Percentiles rank a stretch among this genome's conserved stretches.
phyloP scores from a whole-genome alignment of 2,329 filamentous ascomycete genomes.

The Lithohypha guttulata region DNA sequence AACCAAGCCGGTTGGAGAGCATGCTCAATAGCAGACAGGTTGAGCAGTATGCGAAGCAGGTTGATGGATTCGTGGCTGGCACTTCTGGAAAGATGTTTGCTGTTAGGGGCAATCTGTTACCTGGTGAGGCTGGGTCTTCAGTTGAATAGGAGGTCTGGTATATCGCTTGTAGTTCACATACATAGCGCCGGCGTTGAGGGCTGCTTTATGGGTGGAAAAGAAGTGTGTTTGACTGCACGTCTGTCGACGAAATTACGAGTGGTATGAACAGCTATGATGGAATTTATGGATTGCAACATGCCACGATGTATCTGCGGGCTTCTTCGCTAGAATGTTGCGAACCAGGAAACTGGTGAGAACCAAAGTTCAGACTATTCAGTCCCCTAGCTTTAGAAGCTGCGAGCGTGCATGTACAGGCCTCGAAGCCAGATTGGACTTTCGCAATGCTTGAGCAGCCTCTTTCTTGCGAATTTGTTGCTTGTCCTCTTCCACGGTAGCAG shows the following conservation, averaged over 20 bases:
- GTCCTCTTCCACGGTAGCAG: no score
- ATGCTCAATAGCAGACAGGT: constrained; percentile 94
- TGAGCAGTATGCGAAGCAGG: constrained; percentile 94
- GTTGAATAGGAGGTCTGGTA: not conserved
- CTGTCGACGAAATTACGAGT: no score
- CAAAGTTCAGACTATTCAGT: no score
- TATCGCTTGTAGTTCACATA: not conserved
- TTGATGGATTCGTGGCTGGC: constrained; percentile 87
- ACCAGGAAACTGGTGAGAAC: no score
- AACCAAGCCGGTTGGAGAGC: constrained; percentile 84
- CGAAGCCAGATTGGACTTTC: constrained; percentile 1
- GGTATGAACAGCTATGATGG: no score
- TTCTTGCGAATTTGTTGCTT: not conserved
- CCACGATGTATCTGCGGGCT: no score
- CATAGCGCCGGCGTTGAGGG: constrained; percentile 9
- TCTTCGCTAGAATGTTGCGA: no score
- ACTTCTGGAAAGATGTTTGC: constrained; percentile 98
- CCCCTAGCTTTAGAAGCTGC: constrained; percentile 4
- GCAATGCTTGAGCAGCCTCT: no score
- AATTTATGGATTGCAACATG: no score
- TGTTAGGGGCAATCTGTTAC: constrained; percentile 60
- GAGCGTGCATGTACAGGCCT: constrained; percentile 4
- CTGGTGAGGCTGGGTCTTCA: constrained; percentile 32
- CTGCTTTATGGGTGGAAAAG: no score
- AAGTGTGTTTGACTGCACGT: no score